These are phyloP conservation scores for Cercospora canescens DNA, from an alignment of 2,329 filamentous ascomycete genomes.

Conservation along the genomic window DNA sequence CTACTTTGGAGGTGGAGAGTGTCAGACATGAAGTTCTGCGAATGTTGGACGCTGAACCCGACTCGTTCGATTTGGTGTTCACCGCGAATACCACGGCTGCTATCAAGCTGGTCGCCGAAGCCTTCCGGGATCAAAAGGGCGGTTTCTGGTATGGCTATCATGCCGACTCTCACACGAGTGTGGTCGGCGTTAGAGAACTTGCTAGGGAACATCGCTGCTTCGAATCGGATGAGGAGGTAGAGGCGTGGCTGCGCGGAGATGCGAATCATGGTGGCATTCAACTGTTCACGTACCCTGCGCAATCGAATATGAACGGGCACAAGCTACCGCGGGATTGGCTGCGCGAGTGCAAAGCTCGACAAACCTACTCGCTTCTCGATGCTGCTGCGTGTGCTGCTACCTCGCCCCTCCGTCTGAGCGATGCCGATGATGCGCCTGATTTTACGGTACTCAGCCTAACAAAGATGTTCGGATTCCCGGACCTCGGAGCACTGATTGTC, in stretches of 20 bases:
- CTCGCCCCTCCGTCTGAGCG: constrained; percentile 68
- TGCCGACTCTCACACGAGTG: constrained; percentile 78
- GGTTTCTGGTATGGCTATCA: constrained; percentile 86
- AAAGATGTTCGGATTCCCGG: constrained; percentile 97
- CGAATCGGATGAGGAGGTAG: constrained; percentile 60
- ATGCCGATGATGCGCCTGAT: constrained; percentile 67
- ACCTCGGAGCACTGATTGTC: constrained; percentile 82
- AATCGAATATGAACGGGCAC: constrained; percentile 89
- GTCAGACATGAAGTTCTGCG: constrained; percentile 67
- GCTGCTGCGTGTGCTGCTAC: constrained; percentile 81
- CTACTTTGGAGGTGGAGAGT: constrained; percentile 69
- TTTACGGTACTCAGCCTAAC: constrained; percentile 88
- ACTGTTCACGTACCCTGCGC: constrained; percentile 81
- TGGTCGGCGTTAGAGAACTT: constrained; percentile 72
- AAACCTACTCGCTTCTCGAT: constrained; percentile 71
- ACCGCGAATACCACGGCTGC: constrained; percentile 90
- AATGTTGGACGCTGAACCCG: constrained; percentile 80
- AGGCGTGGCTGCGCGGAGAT: constrained; percentile 58
- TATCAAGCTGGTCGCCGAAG: constrained; percentile 82
- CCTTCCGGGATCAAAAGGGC: constrained; percentile 63
- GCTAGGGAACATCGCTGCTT: constrained; percentile 68
- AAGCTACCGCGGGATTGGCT: constrained; percentile 72
- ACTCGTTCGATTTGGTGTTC: constrained; percentile 84
- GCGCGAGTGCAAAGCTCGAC: neutral
- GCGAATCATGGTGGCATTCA: constrained; percentile 27